Conservation (phyloP, 108 stramenopile species). For the Cylindrotheca fusiformis region DNA sequence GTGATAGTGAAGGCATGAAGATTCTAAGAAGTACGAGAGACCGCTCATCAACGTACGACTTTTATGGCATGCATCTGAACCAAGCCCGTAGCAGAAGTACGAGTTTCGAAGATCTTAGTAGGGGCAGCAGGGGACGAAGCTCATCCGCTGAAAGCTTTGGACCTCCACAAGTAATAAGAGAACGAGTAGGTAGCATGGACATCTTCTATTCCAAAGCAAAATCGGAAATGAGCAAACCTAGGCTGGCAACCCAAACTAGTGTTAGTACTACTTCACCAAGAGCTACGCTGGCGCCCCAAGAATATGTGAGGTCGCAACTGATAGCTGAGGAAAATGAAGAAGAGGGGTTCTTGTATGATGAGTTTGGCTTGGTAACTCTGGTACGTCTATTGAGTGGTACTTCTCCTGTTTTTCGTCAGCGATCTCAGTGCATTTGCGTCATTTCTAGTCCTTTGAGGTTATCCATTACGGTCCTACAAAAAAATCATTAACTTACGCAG, state of each 20-base stretch:
- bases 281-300: background rate
- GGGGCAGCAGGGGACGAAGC: background rate
- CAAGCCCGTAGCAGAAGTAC: background rate
- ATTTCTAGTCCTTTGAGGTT: constrained; percentile 6
- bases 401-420: background rate
- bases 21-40: constrained; percentile 7
- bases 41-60: constrained; percentile 16
- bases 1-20: constrained; percentile 1
- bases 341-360: constrained; percentile 24
- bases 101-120: background rate
- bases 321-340: constrained; percentile 3
- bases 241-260: background rate
- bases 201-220: constrained; percentile 13
- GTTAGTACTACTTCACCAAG: background rate
- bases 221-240: background rate
- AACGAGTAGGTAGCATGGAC: constrained; percentile 34
- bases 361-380: constrained; percentile 30
- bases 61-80: constrained; percentile 4
- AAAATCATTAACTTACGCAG: constrained; percentile 1
- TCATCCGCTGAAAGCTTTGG: background rate
- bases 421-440: background rate
- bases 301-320: background rate
- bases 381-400: background rate
- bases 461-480: constrained; percentile 21
- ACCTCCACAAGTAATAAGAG: constrained; percentile 7